Percentiles rank a stretch among this genome's conserved stretches.
Conservation (phyloP, 2,329 filamentous ascomycete species). For the Fonsecaea monophora region DNA sequence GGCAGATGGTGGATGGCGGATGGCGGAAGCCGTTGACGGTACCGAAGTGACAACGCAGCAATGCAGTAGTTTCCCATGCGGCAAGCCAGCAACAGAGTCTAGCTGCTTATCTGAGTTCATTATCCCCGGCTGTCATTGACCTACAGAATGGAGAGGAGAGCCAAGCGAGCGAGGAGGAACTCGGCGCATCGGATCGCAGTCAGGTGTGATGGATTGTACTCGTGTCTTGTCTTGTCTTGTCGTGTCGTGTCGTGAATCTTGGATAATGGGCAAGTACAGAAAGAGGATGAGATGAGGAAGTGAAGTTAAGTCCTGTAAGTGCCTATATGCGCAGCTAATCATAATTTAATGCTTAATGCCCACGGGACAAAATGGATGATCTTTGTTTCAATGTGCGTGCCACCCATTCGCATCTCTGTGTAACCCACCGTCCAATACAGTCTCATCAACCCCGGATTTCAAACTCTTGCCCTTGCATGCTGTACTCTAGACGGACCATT, state of each 20-base stretch:
- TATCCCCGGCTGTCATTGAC: background rate
- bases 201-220: too few relatives aligned
- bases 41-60: conserved; percentile 27
- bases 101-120: background rate
- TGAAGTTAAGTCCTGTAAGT: too few relatives aligned
- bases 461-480: background rate
- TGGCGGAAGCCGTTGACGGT: background rate
- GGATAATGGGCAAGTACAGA: too few relatives aligned
- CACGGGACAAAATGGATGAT: background rate
- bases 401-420: background rate
- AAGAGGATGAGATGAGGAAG: too few relatives aligned
- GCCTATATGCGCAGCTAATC: too few relatives aligned
- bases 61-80: conserved; percentile 23
- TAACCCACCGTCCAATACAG: background rate
- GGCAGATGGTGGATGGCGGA: background rate
- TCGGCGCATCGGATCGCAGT: too few relatives aligned
- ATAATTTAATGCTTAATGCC: too few relatives aligned
- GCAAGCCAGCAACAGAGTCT: conserved; percentile 9
- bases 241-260: too few relatives aligned
- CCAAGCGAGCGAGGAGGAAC: too few relatives aligned
- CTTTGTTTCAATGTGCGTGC: background rate
- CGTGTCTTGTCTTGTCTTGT: too few relatives aligned
- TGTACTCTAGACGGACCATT: background rate
- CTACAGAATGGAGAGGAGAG: too few relatives aligned
- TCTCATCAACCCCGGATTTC: background rate